A percentile compares a stretch with the other conserved stretches of the same genome.
phyloP scores from a whole-genome alignment of 768 basidiomycete genomes.

The Trametes villosa region DNA sequence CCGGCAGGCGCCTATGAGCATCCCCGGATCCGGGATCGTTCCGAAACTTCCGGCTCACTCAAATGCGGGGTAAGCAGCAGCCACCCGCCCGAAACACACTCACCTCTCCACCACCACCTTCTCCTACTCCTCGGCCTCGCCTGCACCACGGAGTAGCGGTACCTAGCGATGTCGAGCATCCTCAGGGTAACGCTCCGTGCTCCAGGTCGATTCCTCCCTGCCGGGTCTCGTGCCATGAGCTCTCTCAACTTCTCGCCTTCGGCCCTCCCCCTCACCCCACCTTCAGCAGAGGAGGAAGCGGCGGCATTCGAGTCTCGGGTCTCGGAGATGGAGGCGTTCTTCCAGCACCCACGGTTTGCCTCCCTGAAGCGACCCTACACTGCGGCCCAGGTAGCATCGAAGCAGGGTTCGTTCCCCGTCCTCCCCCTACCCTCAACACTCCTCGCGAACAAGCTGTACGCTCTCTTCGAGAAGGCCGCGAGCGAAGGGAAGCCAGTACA shows the following conservation, averaged over 20 bases:
- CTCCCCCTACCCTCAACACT: constrained; percentile 75
- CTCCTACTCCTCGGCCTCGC: neutral
- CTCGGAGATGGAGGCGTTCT: constrained; percentile 72
- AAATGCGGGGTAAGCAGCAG: constrained; percentile 17
- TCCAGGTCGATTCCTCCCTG: constrained; percentile 11
- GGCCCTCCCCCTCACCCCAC: constrained; percentile 60
- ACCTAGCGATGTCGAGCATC: constrained; percentile 9
- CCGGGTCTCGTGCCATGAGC: constrained; percentile 20
- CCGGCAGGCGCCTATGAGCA: neutral
- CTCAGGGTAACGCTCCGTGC: constrained; percentile 13
- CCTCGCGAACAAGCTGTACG: constrained; percentile 87
- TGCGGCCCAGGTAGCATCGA: constrained; percentile 77
- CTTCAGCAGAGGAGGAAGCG: constrained; percentile 59
- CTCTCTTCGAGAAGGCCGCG: constrained; percentile 63
- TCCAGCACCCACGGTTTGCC: constrained; percentile 72
- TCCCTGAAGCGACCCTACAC: constrained; percentile 80
- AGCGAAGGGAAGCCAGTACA: constrained; percentile 73
- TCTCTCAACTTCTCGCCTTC: constrained; percentile 29
- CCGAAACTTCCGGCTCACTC: constrained; percentile 11
- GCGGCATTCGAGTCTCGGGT: constrained; percentile 63
- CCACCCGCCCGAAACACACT: neutral
- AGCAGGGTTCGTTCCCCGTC: constrained; percentile 87
- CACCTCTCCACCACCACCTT: neutral
- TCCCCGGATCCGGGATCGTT: constrained; percentile 12
- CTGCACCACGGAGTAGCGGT: neutral